Conservation (phyloP, 176 grass and related monocot species). For the Cenchrus americanus region DNA sequence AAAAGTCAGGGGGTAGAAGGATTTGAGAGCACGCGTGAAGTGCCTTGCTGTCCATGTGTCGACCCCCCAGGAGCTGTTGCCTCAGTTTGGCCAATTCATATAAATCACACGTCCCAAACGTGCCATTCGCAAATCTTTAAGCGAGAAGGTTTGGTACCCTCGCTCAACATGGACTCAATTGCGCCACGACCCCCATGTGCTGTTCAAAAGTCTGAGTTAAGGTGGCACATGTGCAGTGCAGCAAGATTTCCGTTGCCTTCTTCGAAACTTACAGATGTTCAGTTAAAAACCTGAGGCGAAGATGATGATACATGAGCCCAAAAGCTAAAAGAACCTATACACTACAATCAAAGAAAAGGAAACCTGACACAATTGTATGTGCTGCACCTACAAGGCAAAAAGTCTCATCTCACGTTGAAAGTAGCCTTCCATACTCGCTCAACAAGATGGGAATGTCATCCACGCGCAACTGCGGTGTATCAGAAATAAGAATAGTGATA, state of each 20-base stretch:
- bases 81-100: not conserved
- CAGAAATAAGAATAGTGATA: conserved; percentile 26
- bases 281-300: not conserved
- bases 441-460: conserved; percentile 79
- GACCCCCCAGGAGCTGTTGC: not conserved
- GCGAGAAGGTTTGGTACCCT: not conserved
- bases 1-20: not conserved
- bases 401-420: conserved; percentile 47
- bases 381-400: conserved; percentile 11
- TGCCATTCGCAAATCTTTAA: not conserved
- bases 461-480: conserved; percentile 65
- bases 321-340: not conserved
- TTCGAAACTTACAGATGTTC: not conserved
- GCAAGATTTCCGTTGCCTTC: not conserved
- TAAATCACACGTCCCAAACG: not conserved
- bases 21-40: not conserved
- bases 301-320: not conserved
- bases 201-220: not conserved
- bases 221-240: not conserved
- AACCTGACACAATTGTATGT: not conserved
- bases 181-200: not conserved
- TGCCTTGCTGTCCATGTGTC: conserved; percentile 8
- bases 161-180: not conserved
- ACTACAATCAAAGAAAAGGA: not conserved
- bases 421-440: conserved; percentile 69